A percentile compares a stretch with the other conserved stretches of the same genome.
Conservation (phyloP, 495 filamentous ascomycete genomes). For the Paragyromitra xinjiangensis region DNA sequence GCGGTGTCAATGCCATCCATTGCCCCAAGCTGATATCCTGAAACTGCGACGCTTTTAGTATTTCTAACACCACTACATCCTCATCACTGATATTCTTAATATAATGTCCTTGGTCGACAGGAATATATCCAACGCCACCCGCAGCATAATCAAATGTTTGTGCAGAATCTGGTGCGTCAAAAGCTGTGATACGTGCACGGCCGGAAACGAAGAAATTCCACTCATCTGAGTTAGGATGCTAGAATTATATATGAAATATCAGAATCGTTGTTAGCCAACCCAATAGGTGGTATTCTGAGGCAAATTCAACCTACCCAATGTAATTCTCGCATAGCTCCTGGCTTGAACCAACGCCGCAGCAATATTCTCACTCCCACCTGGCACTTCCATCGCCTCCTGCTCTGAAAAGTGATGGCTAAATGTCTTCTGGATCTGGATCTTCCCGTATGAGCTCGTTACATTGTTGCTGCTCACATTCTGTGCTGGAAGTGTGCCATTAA, state of each 20-base stretch:
- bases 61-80: slow-evolving; percentile 70
- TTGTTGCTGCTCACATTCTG: slow-evolving; percentile 61
- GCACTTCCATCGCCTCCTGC: slow-evolving; percentile 66
- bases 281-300: neutral
- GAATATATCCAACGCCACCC: slow-evolving; percentile 69
- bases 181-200: slow-evolving; percentile 68
- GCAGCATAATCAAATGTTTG: slow-evolving; percentile 72
- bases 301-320: slow-evolving; percentile 66
- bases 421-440: slow-evolving; percentile 62
- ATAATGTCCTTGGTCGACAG: slow-evolving; percentile 68
- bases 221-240: slow-evolving; percentile 63
- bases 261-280: slow-evolving; percentile 17
- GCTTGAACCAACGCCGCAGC: slow-evolving; percentile 70
- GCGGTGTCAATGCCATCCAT: slow-evolving; percentile 71
- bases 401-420: slow-evolving; percentile 69
- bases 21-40: slow-evolving; percentile 70
- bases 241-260: neutral
- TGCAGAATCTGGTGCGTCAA: slow-evolving; percentile 67
- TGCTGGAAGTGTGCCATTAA: slow-evolving; percentile 61
- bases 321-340: slow-evolving; percentile 69
- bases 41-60: slow-evolving; percentile 72
- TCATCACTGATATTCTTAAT: slow-evolving; percentile 55
- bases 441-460: slow-evolving; percentile 63
- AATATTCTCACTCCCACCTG: slow-evolving; percentile 69
- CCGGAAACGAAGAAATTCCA: slow-evolving; percentile 72